Evolutionary conservation across 192 early-diverging fungal genomes (phyloP), one percentile per base, ranked within the genome.

Genomic region (Kappamyces sp.): DNA sequence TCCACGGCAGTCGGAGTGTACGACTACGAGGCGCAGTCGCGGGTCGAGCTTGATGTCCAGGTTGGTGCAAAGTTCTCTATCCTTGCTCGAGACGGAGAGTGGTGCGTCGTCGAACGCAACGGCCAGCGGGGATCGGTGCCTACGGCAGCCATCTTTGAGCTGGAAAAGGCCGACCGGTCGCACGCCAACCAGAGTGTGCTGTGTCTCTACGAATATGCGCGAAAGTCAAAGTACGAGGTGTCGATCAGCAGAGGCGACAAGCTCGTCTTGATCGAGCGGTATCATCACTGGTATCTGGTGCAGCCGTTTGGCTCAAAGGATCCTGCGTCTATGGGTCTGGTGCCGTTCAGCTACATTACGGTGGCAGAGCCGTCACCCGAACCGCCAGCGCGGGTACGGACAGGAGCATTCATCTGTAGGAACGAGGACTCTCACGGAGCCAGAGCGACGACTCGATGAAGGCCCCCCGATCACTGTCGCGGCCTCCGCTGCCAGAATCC

Each of bases 61-160:
- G 80, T 86, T 40, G 85, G 85, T 41, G 84, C 84, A 55, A 66
- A 73, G 41, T 83, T 86, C 64, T 68, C 63, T 46, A 83, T 87
- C 46, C 65, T 75, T 39, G 70, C 65, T 35, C 74, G 73, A 52
- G 78, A 80, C 4, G 62, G 66, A 8, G 84, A 76, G 42, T 86
- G 85, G 84, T 83, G 76, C 65, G 61, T 74, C 5, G 84, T 81
- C 32, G 76, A 84, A 51, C 65, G 73, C 31, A 68, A 77, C 15
- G 82, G 77, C 1, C 67, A 65, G 47, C 49, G 66, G 40, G 82
- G 82, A 12, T 85, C 79, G 77, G 81, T 84, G 35, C 83, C 83
- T 4, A 64, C 75, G 1, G 78, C 74, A 33, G 80, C 74, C 46
- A 49, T 84, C 36, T 62, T 73, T 48, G 50, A 66, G n/a, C 15